phyloP scores from a whole-genome alignment of 208 protist species.

The Vickermania spadyakhi region DNA sequence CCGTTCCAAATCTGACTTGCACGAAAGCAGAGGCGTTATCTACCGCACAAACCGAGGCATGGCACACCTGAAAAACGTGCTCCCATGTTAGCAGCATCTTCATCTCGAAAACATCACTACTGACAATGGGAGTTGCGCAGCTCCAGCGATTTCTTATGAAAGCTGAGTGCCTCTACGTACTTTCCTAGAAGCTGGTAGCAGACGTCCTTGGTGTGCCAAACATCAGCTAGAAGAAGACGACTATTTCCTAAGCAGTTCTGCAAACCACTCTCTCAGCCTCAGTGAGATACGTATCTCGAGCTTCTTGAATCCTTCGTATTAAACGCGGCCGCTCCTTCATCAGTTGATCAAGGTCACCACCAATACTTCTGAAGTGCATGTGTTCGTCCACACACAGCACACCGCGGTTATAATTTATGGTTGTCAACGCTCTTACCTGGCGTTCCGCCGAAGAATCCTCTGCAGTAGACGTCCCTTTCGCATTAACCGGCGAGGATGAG shows the following conservation, averaged over 20 bases:
- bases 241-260: slow-evolving; percentile 17
- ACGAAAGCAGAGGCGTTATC: too few species aligned
- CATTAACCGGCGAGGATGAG: background rate
- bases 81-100: slow-evolving; percentile 55
- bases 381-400: slow-evolving; percentile 31
- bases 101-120: slow-evolving; percentile 21
- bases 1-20: too few species aligned
- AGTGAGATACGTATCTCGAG: background rate
- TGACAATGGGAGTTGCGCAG: background rate
- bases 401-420: slow-evolving; percentile 34
- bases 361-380: too few species aligned
- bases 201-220: slow-evolving; percentile 46
- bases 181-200: slow-evolving; percentile 27
- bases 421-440: slow-evolving; percentile 21
- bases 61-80: slow-evolving; percentile 54
- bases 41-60: too few species aligned
- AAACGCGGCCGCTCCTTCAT: too few species aligned
- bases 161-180: slow-evolving; percentile 13
- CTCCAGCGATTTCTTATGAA: slow-evolving; percentile 13
- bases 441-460: too few species aligned
- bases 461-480: background rate
- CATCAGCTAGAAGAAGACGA: slow-evolving; percentile 40
- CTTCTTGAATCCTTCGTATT: background rate
- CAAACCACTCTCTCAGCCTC: slow-evolving; percentile 3
- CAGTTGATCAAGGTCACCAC: too few species aligned